A percentile compares a stretch with the other conserved stretches of the same genome.
Conservation (phyloP, 495 filamentous ascomycete species). For the Podospora bellae-mahoneyi region DNA sequence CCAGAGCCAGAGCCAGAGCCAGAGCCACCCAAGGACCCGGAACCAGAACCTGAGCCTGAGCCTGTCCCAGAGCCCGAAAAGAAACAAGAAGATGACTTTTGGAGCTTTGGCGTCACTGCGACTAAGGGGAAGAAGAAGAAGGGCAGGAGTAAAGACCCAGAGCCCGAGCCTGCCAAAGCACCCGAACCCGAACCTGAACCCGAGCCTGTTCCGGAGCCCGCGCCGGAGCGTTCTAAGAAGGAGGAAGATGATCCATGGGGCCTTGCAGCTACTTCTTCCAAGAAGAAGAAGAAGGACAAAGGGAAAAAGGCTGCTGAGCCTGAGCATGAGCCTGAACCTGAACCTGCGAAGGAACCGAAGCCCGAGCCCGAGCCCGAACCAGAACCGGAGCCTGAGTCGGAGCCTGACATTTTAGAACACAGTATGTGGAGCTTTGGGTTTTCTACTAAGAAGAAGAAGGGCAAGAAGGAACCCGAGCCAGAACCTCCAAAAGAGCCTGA, state of each 20-base stretch:
- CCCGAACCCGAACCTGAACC: constrained; percentile 17
- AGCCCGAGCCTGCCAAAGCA: constrained; percentile 19
- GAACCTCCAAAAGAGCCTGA: constrained; percentile 21
- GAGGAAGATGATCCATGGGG: constrained; percentile 25
- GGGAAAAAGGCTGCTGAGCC: constrained; percentile 9
- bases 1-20: constrained; percentile 15
- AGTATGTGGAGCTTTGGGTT: constrained; percentile 20
- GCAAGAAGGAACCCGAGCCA: constrained; percentile 10
- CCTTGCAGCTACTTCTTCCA: constrained; percentile 20
- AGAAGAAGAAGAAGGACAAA: constrained; percentile 36
- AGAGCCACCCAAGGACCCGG: constrained; percentile 12
- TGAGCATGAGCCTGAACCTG: constrained; percentile 13
- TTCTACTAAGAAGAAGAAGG: constrained; percentile 37
- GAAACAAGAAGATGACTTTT: constrained; percentile 15
- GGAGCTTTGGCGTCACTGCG: constrained; percentile 17
- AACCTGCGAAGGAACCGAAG: constrained; percentile 9
- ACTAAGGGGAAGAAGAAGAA: constrained; percentile 28
- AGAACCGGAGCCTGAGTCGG: constrained; percentile 12
- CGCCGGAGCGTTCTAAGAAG: neutral
- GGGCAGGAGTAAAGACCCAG: constrained; percentile 17
- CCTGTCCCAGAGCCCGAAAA: constrained; percentile 14
- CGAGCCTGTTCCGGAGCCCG: constrained; percentile 13
- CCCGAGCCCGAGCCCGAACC: constrained; percentile 19
- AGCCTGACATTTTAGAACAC: constrained; percentile 18
- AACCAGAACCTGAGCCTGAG: constrained; percentile 32